Evolutionary conservation across 176 grass and related monocot genomes (phyloP).

Genomic region (Rhynchospora pubera): DNA sequence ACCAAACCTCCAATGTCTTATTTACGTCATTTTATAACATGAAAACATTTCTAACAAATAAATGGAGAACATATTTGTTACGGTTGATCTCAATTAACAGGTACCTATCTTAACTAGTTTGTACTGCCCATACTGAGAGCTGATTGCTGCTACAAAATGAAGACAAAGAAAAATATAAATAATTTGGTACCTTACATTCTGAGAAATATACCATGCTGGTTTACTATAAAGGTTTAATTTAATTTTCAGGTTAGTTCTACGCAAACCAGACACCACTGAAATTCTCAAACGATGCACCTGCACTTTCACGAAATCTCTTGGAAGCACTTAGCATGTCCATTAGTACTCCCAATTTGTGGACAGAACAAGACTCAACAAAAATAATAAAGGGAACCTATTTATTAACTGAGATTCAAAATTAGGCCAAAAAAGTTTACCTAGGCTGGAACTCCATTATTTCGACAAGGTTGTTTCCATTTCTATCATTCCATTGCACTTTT

Average conservation of each 20-base stretch:
- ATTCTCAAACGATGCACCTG: not conserved
- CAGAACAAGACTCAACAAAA: not conserved
- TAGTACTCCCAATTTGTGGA: not conserved
- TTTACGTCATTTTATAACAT: not conserved
- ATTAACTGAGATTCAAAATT: not conserved
- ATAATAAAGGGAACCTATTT: not conserved
- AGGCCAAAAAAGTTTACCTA: conserved; percentile 25
- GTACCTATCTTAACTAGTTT: not conserved
- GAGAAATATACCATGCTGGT: not conserved
- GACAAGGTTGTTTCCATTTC: conserved; percentile 28
- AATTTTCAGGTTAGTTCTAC: not conserved
- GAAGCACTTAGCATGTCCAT: not conserved
- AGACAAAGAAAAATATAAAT: not conserved
- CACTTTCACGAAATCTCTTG: not conserved
- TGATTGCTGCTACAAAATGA: not conserved
- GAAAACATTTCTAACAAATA: not conserved
- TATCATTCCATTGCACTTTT: conserved; percentile 44
- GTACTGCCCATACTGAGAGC: not conserved
- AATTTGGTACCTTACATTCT: not conserved
- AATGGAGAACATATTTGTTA: not conserved
- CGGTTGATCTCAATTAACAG: not conserved
- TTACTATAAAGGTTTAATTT: not conserved
- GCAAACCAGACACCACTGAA: not conserved
- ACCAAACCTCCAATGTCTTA: not conserved
- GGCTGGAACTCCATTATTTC: conserved; percentile 39